These are phyloP conservation scores for Arctostaphylos glauca DNA, from an alignment of 148 eudicot species.

Conservation along the genomic window DNA sequence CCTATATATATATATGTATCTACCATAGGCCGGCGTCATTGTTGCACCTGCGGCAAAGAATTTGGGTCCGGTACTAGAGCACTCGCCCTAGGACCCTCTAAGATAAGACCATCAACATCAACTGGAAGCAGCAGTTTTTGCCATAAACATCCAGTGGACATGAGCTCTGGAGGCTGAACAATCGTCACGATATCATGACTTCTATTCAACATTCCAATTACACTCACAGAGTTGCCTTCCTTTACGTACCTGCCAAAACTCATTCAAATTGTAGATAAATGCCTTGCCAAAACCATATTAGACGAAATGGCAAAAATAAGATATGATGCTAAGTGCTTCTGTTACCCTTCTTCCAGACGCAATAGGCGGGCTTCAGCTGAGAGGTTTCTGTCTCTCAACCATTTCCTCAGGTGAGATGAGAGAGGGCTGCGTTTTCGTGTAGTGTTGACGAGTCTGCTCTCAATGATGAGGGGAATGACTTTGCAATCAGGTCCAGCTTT, in stretches of 20 bases:
- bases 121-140: constrained; percentile 39
- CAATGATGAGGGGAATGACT: constrained; percentile 39
- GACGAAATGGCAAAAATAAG: neutral
- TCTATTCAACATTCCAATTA: constrained; percentile 40
- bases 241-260: constrained; percentile 38
- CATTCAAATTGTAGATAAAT: neutral
- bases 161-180: constrained; percentile 42
- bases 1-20: neutral
- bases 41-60: neutral
- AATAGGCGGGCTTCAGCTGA: constrained; percentile 33
- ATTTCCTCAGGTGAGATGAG: constrained; percentile 40
- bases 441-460: constrained; percentile 44
- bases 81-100: constrained; percentile 25
- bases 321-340: neutral
- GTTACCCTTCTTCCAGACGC: constrained; percentile 59
- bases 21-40: neutral
- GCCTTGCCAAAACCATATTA: neutral
- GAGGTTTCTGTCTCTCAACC: constrained; percentile 46
- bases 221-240: constrained; percentile 44
- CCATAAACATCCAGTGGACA: constrained; percentile 55
- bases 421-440: constrained; percentile 24
- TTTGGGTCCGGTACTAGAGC: neutral
- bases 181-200: constrained; percentile 31
- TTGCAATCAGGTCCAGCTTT: constrained; percentile 48
- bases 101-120: constrained; percentile 45